Percentiles rank a stretch among this genome's conserved stretches.
These are phyloP conservation scores for Blumeriella jaapii DNA, from an alignment of 2,329 filamentous ascomycete genomes.

Conservation along the genomic window DNA sequence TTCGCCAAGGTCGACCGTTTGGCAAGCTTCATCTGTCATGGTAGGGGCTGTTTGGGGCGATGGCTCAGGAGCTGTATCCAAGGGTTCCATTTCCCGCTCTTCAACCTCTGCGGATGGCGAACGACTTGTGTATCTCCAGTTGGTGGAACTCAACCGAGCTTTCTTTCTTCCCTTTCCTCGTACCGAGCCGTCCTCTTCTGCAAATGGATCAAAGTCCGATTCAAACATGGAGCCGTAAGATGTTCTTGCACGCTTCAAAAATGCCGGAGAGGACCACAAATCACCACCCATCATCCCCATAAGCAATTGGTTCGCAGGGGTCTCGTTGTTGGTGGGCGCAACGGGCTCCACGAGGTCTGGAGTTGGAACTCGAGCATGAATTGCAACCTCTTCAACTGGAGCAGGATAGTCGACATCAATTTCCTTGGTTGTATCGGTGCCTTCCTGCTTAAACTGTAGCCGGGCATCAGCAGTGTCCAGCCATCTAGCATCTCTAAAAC, in stretches of 20 bases:
- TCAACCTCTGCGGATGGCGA: constrained; percentile 54
- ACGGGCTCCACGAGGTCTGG: constrained; percentile 18
- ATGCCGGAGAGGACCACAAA: constrained; percentile 68
- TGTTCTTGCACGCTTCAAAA: constrained; percentile 58
- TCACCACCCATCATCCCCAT: constrained; percentile 30
- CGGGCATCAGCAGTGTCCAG: constrained; percentile 10
- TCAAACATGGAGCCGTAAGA: constrained; percentile 60
- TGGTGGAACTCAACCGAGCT: constrained; percentile 52
- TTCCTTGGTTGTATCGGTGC: constrained; percentile 35
- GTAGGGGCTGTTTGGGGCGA: constrained; percentile 14
- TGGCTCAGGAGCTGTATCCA: constrained; percentile 10
- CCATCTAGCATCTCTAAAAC: neutral
- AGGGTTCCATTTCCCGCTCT: constrained; percentile 8
- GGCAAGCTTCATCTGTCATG: constrained; percentile 31
- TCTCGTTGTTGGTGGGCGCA: constrained; percentile 14
- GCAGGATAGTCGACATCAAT: constrained; percentile 41
- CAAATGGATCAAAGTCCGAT: constrained; percentile 52
- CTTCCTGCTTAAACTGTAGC: constrained; percentile 35
- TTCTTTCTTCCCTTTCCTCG: constrained; percentile 55
- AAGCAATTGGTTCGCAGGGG: constrained; percentile 27
- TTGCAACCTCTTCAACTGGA: constrained; percentile 14
- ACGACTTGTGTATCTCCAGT: constrained; percentile 63
- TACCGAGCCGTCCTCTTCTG: constrained; percentile 51
- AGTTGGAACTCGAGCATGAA: constrained; percentile 13
- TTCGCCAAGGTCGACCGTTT: constrained; percentile 30